Percentiles rank a stretch among this genome's conserved stretches.
These are phyloP conservation scores for Solanum arcanum DNA, from an alignment of 257 asterid species.

Conservation along the genomic window DNA sequence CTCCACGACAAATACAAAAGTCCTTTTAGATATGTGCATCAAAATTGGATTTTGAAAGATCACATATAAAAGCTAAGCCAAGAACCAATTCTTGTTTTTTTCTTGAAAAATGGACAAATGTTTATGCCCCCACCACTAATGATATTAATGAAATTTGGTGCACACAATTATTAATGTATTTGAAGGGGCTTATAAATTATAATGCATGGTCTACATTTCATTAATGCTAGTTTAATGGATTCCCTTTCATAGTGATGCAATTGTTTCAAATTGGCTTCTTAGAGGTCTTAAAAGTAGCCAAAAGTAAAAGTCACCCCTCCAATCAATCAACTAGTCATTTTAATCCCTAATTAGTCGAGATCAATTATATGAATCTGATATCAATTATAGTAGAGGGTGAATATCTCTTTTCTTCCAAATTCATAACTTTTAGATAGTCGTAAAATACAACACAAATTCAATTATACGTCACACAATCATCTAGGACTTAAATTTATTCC, in stretches of 20 bases:
- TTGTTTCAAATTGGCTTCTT: conserved; percentile 12
- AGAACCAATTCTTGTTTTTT: not conserved
- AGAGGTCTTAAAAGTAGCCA: not conserved
- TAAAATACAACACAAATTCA: not conserved
- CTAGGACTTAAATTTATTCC: not conserved
- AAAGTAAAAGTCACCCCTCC: not conserved
- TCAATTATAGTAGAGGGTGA: not conserved
- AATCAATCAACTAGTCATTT: not conserved
- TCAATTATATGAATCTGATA: not conserved
- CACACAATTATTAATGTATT: conserved; percentile 14
- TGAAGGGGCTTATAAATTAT: not conserved
- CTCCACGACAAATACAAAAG: conserved; percentile 16
- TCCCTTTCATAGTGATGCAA: conserved; percentile 19
- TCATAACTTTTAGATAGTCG: not conserved
- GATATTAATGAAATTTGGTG: not conserved
- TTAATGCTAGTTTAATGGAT: conserved; percentile 30
- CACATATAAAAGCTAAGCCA: not conserved
- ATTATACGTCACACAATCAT: not conserved
- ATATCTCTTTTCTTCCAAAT: not conserved
- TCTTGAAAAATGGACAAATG: not conserved
- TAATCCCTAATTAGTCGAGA: not conserved
- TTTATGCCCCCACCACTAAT: conserved; percentile 10
- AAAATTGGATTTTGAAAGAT: not conserved
- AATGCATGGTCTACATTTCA: conserved; percentile 42
- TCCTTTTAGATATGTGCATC: not conserved